Conservation (phyloP, 1,284 basidiomycete genomes). For the Leucoagaricus sp. region DNA sequence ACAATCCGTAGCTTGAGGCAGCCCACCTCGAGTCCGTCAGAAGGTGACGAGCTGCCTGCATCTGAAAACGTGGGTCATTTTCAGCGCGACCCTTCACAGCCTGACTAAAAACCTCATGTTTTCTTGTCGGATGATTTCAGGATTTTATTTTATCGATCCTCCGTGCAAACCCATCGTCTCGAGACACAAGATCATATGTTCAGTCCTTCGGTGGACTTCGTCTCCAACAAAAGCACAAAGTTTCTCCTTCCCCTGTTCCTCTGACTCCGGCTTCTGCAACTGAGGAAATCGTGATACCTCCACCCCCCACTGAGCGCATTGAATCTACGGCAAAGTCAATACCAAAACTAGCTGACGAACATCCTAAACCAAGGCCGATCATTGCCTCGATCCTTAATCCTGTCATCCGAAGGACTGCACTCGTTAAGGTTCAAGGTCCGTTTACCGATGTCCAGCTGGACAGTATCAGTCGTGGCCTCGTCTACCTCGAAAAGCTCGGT, state of each 20-base stretch:
- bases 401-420: conserved; percentile 79
- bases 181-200: conserved; percentile 91
- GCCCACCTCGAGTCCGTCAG: conserved; percentile 28
- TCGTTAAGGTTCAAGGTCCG: conserved; percentile 97
- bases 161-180: conserved; percentile 87
- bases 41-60: conserved; percentile 47
- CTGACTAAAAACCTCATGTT: conserved; percentile 7
- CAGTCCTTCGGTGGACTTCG: conserved; percentile 72
- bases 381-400: conserved; percentile 87
- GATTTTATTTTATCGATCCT: conserved; percentile 97
- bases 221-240: conserved; percentile 24
- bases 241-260: conserved; percentile 14
- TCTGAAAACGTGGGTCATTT: conserved; percentile 50
- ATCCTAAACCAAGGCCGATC: conserved; percentile 54
- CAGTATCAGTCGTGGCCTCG: conserved; percentile 91
- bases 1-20: conserved; percentile 50
- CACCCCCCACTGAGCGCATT: conserved; percentile 24
- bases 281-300: conserved; percentile 17
- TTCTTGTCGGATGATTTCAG: conserved; percentile 46
- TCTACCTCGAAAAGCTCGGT: conserved; percentile 94
- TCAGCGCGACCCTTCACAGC: background rate
- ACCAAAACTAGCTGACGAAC: conserved; percentile 26
- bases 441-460: conserved; percentile 95
- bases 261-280: conserved; percentile 5
- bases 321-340: conserved; percentile 24